Evolutionary conservation across 345 rosid species (phyloP).

Genomic region (Salix caprea): DNA sequence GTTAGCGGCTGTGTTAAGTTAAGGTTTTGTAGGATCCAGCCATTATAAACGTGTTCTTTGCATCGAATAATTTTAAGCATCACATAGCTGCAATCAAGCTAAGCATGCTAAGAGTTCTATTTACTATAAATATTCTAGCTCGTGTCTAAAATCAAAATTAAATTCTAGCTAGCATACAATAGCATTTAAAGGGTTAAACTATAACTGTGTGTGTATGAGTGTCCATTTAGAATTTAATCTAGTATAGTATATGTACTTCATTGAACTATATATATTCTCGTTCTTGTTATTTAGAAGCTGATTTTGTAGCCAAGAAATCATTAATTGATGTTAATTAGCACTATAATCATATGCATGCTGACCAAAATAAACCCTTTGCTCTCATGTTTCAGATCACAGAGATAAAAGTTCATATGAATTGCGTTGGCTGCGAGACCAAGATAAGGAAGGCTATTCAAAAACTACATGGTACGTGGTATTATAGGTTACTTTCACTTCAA

Average conservation of each 20-base stretch:
- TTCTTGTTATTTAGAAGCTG: not conserved
- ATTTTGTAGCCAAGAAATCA: not conserved
- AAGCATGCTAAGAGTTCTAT: not conserved
- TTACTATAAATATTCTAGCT: not conserved
- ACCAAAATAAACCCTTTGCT: not conserved
- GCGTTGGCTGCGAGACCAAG: slow-evolving; percentile 61
- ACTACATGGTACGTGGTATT: slow-evolving; percentile 41
- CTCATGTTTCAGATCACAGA: slow-evolving; percentile 44
- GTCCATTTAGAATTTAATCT: not conserved
- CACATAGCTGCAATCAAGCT: not conserved
- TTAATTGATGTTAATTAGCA: not conserved
- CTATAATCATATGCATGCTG: not conserved
- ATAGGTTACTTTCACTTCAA: not conserved
- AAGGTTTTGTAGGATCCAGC: not conserved
- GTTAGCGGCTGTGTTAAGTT: not conserved
- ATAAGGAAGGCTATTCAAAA: slow-evolving; percentile 57
- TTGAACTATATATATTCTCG: not conserved
- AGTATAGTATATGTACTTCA: not conserved
- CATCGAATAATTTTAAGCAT: not conserved
- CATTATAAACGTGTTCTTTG: not conserved
- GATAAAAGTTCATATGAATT: slow-evolving; percentile 69
- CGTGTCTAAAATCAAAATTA: not conserved
- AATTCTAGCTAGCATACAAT: too few relatives aligned
- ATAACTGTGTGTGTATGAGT: too few relatives aligned
- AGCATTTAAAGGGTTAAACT: too few relatives aligned